These are phyloP conservation scores for Papiliotrema fonsecae DNA, from an alignment of 1,284 basidiomycete species.

Conservation along the genomic window DNA sequence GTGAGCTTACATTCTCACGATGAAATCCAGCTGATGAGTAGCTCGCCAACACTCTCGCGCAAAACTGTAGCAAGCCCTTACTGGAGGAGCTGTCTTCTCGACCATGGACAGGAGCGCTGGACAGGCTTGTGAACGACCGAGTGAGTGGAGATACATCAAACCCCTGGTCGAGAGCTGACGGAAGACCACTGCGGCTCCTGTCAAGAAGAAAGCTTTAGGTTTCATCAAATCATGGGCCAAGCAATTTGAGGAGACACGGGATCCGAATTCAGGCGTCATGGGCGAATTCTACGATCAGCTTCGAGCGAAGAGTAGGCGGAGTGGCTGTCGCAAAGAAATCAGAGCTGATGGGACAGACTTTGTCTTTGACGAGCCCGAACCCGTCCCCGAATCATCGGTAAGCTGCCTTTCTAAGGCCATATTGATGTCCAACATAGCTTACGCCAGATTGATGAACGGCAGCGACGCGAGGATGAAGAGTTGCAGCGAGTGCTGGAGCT, in stretches of 20 bases:
- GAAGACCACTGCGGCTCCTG: constrained; percentile 82
- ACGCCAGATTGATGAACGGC: constrained; percentile 62
- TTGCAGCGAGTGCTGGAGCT: constrained; percentile 83
- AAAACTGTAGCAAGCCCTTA: constrained; percentile 79
- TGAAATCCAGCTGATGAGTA: constrained; percentile 37
- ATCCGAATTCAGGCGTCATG: constrained; percentile 81
- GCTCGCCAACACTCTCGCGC: constrained; percentile 77
- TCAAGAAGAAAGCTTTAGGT: constrained; percentile 67
- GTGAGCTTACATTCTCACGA: constrained; percentile 23
- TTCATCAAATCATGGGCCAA: constrained; percentile 80
- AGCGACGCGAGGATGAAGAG: constrained; percentile 81
- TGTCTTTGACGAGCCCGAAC: constrained; percentile 61
- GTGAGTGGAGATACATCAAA: constrained; percentile 53
- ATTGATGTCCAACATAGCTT: background rate
- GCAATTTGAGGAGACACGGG: constrained; percentile 64
- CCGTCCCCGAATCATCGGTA: constrained; percentile 38
- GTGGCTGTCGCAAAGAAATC: background rate
- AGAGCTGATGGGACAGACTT: constrained; percentile 26
- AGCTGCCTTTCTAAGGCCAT: constrained; percentile 2
- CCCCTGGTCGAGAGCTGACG: background rate
- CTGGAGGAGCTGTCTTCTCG: constrained; percentile 84
- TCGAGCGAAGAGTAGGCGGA: constrained; percentile 67
- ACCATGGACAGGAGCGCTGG: constrained; percentile 83
- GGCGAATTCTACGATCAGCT: constrained; percentile 80
- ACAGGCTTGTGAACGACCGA: constrained; percentile 80